Percentiles rank a stretch among this genome's conserved stretches.
These are phyloP conservation scores for Bidens hawaiensis DNA, from an alignment of 140 eudicot genomes.

Conservation along the genomic window DNA sequence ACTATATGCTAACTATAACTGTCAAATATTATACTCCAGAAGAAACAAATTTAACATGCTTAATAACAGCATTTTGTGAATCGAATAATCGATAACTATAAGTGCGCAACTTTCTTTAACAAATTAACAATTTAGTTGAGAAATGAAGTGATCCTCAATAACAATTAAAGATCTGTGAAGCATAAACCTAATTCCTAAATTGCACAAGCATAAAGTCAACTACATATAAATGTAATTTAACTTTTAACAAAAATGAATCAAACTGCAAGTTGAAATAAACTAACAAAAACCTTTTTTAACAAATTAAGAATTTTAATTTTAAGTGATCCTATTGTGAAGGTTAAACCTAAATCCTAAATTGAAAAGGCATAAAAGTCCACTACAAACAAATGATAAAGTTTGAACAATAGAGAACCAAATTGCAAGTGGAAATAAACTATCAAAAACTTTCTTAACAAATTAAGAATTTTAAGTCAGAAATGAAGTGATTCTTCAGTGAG, in stretches of 20 bases:
- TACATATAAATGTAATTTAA: neutral
- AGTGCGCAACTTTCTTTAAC: neutral
- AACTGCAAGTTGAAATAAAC: neutral
- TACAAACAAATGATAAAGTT: neutral
- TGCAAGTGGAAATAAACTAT: neutral
- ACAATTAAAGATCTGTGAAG: conserved; percentile 7
- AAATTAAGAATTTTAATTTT: too few relatives aligned
- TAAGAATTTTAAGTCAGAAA: neutral
- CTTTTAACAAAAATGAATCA: neutral
- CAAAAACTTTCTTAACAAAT: too few relatives aligned
- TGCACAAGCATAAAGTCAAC: neutral
- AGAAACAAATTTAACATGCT: neutral
- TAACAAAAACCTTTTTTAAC: neutral
- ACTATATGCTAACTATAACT: too few relatives aligned
- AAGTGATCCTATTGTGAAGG: neutral
- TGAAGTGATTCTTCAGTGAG: too few relatives aligned
- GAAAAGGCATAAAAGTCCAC: neutral
- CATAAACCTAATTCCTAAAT: neutral
- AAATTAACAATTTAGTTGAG: neutral
- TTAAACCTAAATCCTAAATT: neutral
- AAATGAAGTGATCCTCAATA: neutral
- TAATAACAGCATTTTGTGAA: neutral
- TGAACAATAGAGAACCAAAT: neutral
- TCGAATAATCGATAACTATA: neutral
- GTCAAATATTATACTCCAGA: neutral